phyloP scores from a whole-genome alignment of 106 monocot species.

The Amphibolis antarctica region DNA sequence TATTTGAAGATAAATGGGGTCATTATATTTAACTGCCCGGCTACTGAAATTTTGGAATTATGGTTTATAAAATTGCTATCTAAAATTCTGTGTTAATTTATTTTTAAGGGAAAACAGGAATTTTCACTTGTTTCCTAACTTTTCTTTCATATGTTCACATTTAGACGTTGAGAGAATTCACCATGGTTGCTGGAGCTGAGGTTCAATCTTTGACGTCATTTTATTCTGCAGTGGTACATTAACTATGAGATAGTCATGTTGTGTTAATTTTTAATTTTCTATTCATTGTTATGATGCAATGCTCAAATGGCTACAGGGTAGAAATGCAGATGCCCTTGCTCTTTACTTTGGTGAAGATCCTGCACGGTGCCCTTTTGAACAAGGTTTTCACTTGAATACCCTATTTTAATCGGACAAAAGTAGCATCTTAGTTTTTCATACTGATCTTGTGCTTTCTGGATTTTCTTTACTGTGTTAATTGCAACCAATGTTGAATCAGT shows the following conservation, averaged over 20 bases:
- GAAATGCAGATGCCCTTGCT: constrained; percentile 61
- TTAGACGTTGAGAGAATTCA: constrained; percentile 68
- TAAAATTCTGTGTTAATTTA: background rate
- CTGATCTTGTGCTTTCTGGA: background rate
- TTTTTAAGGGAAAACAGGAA: background rate
- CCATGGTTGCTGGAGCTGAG: constrained; percentile 39
- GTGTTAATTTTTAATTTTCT: background rate
- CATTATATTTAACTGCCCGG: too few relatives aligned
- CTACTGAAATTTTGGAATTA: too few relatives aligned
- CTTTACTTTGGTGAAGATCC: constrained; percentile 93
- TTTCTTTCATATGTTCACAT: background rate
- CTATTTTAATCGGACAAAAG: background rate
- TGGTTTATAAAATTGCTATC: background rate
- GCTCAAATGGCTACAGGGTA: constrained; percentile 41
- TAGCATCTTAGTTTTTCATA: background rate
- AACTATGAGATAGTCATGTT: background rate
- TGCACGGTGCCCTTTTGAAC: constrained; percentile 13
- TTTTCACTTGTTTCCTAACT: background rate
- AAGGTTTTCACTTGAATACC: background rate
- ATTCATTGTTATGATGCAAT: background rate
- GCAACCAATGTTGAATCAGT: too few relatives aligned
- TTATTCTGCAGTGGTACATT: constrained; percentile 48
- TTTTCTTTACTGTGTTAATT: too few relatives aligned
- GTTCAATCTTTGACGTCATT: constrained; percentile 53
- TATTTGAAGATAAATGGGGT: too few relatives aligned